Conservation (phyloP, 176 grass and related monocot species). For the Melocanna baccifera region DNA sequence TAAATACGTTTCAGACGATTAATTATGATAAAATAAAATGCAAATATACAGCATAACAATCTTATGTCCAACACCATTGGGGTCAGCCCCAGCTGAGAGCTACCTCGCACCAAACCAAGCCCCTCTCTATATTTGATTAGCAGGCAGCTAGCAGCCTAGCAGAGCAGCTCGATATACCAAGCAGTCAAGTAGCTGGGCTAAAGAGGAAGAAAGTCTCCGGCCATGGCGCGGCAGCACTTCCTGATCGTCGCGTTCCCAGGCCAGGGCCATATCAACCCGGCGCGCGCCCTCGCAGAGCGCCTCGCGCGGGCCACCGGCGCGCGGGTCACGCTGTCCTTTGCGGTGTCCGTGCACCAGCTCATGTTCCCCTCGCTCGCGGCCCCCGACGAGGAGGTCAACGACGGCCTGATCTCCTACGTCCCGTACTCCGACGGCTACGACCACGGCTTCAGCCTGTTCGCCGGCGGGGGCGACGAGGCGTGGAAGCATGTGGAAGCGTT, state of each 20-base stretch:
- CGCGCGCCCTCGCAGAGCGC: slow-evolving; percentile 25
- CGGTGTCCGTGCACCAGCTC: slow-evolving; percentile 42
- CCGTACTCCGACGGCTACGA: slow-evolving; percentile 54
- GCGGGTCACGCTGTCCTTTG: slow-evolving; percentile 43
- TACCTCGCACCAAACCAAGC: not conserved
- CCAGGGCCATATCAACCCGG: slow-evolving; percentile 62
- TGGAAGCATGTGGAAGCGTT: not conserved
- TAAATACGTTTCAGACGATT: no score
- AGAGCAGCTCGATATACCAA: not conserved
- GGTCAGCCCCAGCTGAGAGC: no score
- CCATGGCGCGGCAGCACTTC: slow-evolving; percentile 33
- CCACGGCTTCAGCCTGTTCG: slow-evolving; percentile 21
- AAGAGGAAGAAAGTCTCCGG: not conserved
- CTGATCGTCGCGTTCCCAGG: slow-evolving; percentile 39
- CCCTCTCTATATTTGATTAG: not conserved
- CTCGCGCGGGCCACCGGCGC: slow-evolving; percentile 21
- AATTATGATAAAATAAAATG: no score
- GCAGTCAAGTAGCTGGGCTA: not conserved
- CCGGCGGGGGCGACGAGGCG: not conserved
- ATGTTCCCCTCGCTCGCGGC: slow-evolving; percentile 41
- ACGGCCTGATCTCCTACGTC: slow-evolving; percentile 41
- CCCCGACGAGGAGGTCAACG: slow-evolving; percentile 36
- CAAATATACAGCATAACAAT: no score
- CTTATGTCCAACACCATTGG: no score
- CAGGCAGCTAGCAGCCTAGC: not conserved